Evolutionary conservation across 1,284 basidiomycete genomes (phyloP).

Genomic region (Anthracocystis setariae): DNA sequence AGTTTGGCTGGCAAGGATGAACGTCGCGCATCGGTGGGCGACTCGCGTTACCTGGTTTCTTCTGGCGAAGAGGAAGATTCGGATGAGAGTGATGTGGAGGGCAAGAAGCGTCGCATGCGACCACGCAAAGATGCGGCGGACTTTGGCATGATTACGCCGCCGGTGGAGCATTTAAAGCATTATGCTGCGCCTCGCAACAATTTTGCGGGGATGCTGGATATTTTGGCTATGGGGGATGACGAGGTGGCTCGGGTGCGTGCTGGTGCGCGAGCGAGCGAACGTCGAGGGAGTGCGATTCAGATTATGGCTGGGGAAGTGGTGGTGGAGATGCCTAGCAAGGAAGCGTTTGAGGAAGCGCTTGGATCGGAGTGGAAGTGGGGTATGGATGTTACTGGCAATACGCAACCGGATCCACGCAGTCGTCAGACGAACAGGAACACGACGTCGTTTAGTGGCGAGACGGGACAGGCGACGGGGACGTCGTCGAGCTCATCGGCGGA

Average conservation of each 20-base stretch:
- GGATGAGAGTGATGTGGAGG: conserved; percentile 22
- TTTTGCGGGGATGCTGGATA: conserved; percentile 32
- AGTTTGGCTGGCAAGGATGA: not conserved
- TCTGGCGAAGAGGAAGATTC: conserved; percentile 8
- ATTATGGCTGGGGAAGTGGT: conserved; percentile 37
- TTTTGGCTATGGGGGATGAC: conserved; percentile 37
- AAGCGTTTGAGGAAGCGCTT: conserved; percentile 41
- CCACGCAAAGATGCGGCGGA: conserved; percentile 51
- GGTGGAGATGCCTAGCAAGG: conserved; percentile 47
- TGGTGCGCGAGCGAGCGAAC: conserved; percentile 6
- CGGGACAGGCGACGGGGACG: conserved; percentile 21
- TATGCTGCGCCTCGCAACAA: conserved; percentile 20
- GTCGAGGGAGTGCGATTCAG: conserved; percentile 31
- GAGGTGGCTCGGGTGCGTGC: conserved; percentile 26
- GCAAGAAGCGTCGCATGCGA: conserved; percentile 27
- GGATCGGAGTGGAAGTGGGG: conserved; percentile 56
- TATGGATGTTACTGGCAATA: conserved; percentile 41
- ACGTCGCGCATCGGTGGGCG: conserved; percentile 23
- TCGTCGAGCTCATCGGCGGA: conserved; percentile 30
- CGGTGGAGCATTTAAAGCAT: conserved; percentile 57
- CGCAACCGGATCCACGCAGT: not conserved
- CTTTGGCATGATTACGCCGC: conserved; percentile 57
- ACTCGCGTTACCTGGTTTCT: conserved; percentile 10
- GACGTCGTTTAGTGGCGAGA: conserved; percentile 1
- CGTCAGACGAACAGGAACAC: not conserved